These are phyloP conservation scores for Iris macrosiphon DNA, from an alignment of 106 monocot species.

Conservation along the genomic window DNA sequence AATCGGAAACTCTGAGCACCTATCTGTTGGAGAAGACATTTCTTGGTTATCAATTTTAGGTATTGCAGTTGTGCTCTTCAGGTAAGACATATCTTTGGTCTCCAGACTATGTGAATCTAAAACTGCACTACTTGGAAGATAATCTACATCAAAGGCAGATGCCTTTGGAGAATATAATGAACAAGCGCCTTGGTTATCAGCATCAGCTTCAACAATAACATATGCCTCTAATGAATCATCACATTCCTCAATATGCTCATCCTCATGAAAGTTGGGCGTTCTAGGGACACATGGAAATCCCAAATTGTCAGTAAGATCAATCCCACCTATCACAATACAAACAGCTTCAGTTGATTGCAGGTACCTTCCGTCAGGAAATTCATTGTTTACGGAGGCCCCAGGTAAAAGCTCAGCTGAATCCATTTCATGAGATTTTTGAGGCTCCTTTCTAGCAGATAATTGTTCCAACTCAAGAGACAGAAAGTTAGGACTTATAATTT, in stretches of 20 bases:
- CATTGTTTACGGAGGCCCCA: not conserved
- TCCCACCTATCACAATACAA: not conserved
- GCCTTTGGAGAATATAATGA: not conserved
- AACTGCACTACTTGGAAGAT: not conserved
- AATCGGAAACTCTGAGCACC: not conserved
- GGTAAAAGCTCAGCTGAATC: not conserved
- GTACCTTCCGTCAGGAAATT: not conserved
- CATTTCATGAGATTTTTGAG: constrained; percentile 1
- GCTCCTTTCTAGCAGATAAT: constrained; percentile 7
- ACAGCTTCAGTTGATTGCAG: constrained; percentile 1
- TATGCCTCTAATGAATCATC: not conserved
- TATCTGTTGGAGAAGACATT: not conserved
- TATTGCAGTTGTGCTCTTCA: not conserved
- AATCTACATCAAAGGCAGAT: not conserved
- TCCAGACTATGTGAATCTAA: not conserved
- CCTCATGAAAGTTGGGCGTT: not conserved
- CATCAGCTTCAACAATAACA: not conserved
- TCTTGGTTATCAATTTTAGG: constrained; percentile 7
- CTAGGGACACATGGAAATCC: constrained; percentile 7
- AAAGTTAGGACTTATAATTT: not conserved
- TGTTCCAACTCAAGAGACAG: constrained; percentile 13
- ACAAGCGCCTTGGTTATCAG: not conserved
- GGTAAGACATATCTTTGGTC: not conserved
- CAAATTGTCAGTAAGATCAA: constrained; percentile 2
- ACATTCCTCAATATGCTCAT: not conserved